Conservation (phyloP, 768 basidiomycete species). For the Auricularia cornea region DNA sequence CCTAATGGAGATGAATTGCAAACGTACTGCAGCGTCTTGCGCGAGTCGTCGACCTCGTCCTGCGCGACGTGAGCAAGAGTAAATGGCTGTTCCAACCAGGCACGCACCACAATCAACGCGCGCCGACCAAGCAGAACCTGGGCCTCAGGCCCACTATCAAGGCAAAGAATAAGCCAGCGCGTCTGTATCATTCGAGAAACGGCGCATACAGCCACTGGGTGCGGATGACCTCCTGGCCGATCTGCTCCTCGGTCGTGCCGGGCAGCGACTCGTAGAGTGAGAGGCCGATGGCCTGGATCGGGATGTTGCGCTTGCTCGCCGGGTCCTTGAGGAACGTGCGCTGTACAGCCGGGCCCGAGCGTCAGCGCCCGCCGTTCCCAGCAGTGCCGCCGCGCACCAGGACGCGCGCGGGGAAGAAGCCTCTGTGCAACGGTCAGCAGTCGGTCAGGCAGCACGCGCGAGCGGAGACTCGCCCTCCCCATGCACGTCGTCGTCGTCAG, state of each 20-base stretch:
- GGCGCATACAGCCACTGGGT: conserved; percentile 89
- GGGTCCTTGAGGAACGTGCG: conserved; percentile 77
- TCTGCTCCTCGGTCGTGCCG: conserved; percentile 60
- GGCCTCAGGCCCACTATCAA: conserved; percentile 51
- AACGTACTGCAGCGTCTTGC: too few species aligned
- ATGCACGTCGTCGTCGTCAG: too few species aligned
- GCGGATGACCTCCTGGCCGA: conserved; percentile 79
- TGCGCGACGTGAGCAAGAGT: conserved; percentile 20
- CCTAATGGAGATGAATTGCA: too few species aligned
- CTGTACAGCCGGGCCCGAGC: conserved; percentile 25
- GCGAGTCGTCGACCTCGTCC: conserved; percentile 86
- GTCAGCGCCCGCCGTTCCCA: neutral
- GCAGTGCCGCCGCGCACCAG: conserved; percentile 30
- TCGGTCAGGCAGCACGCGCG: neutral
- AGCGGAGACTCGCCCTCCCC: too few species aligned
- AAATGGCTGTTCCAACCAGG: neutral
- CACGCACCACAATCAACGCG: conserved; percentile 72
- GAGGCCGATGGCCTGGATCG: conserved; percentile 93
- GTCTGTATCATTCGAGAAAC: conserved; percentile 5
- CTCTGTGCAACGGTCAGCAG: conserved; percentile 61
- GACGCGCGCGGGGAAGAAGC: conserved; percentile 93
- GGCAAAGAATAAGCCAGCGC: neutral
- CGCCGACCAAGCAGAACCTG: conserved; percentile 70
- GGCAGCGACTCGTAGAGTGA: conserved; percentile 89
- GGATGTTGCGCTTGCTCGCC: conserved; percentile 65